A percentile compares a stretch with the other conserved stretches of the same genome.
Evolutionary conservation across 1,284 basidiomycete species (phyloP).

Genomic region (Boletus sp.): DNA sequence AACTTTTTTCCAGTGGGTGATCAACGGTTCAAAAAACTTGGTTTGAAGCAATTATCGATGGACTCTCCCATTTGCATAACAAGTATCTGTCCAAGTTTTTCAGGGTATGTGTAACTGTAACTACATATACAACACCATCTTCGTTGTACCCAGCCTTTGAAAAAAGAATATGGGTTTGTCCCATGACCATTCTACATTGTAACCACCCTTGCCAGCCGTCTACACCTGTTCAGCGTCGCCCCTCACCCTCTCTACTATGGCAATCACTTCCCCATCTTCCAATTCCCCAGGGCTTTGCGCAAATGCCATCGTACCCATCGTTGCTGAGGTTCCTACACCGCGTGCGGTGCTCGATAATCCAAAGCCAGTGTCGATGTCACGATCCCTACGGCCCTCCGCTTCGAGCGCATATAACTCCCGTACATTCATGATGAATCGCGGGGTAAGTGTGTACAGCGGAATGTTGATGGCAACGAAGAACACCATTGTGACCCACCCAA

Average conservation of each 20-base stretch:
- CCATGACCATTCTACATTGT: no score
- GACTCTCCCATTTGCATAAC: no score
- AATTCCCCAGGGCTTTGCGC: background rate
- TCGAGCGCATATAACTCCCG: background rate
- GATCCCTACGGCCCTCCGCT: background rate
- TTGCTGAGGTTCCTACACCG: background rate
- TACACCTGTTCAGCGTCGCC: background rate
- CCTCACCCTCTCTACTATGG: background rate
- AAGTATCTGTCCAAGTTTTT: no score
- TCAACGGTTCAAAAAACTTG: no score
- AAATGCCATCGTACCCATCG: background rate
- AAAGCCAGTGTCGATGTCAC: slow-evolving; percentile 4
- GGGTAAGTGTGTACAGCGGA: background rate
- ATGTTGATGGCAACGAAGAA: background rate
- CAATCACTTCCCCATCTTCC: background rate
- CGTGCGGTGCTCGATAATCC: background rate
- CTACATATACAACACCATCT: background rate
- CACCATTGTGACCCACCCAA: background rate
- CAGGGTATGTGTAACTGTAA: no score
- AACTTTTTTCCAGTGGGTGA: background rate
- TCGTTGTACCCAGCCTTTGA: no score
- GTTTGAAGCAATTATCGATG: no score
- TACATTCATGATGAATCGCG: slow-evolving; percentile 3
- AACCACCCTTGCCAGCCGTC: no score
- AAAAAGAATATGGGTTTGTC: background rate